phyloP scores from a whole-genome alignment of 2,329 filamentous ascomycete genomes.

The Fusarium cicatricum region DNA sequence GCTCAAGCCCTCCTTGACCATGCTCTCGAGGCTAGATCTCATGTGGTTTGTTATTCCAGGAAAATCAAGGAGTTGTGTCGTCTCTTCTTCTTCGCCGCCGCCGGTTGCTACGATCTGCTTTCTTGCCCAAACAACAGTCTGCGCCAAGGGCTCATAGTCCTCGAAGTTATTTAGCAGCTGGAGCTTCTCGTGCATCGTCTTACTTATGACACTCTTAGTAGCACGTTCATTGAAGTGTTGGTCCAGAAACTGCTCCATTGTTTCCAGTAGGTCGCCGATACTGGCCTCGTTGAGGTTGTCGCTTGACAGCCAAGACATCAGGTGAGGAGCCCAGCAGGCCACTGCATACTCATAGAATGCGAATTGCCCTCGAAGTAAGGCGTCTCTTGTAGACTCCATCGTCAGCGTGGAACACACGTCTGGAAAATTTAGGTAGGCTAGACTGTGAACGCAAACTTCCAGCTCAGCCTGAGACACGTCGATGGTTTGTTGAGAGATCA shows the following conservation, averaged over 20 bases:
- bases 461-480: neutral
- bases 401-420: neutral
- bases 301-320: neutral
- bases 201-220: neutral
- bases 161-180: neutral
- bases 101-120: neutral
- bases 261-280: neutral
- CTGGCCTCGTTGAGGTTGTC: neutral
- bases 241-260: neutral
- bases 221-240: neutral
- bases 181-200: neutral
- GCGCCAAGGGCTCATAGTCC: neutral
- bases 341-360: constrained; percentile 13
- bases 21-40: neutral
- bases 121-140: neutral
- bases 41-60: neutral
- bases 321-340: constrained; percentile 12
- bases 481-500: neutral
- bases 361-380: constrained; percentile 1
- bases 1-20: neutral
- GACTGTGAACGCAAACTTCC: constrained; percentile 3
- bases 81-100: too few relatives aligned
- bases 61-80: neutral
- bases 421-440: constrained; percentile 10
- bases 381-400: neutral